Base-by-base conservation (phyloP, 2,329 filamentous ascomycete genomes). In the Chaetomium olivaceum region DNA sequence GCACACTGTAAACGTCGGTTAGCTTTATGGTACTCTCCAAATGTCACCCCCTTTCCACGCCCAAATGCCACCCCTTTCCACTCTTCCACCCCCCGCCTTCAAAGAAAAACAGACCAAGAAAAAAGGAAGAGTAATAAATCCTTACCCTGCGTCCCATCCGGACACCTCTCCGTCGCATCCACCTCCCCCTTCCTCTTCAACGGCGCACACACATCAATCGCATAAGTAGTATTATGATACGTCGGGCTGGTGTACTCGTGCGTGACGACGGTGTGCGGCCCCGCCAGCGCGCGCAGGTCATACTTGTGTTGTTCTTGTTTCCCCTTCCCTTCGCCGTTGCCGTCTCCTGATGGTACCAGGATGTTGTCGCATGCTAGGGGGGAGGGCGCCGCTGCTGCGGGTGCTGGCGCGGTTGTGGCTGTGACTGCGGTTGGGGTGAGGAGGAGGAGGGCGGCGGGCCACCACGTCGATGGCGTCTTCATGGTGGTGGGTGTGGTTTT, bases 151-250 rank as follows among this genome's bases (percentile, higher is more conserved):
- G 91, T 88, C 50, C 88, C 89, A 56, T 84, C 83, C 0, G 87
- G 88, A 74, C 92, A 96, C 72, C 89, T 80, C 46, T 88, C 80
- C 6, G 81, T 77, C 70, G 84, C 82, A 70, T 84, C 82, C 1
- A 81, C 79, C 27, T 84, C 85, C 52, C 85, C 86, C 58, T 82
- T 84, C 74, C 85, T 85, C 76, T 86, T 85, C 69, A 97, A 79
- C 7, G 86, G 82, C 61, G 81, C 78, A 79, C 92, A 96, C 58
- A 96, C 82, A 73, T 96, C 90, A 64, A 96, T 75, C 0, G 91
- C 93, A 77, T 92, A 96, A 52, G 91, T 94, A 29, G 88, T 92
- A 76, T 95, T 95, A 67, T 81, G 82, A 31, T 85, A 80, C 19
- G 81, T 81, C 19, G 81, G 83, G 23, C 83, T 82, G 39, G 83